Base-by-base conservation (phyloP, 1,284 basidiomycete genomes). In the Taiwanofungus camphoratus region DNA sequence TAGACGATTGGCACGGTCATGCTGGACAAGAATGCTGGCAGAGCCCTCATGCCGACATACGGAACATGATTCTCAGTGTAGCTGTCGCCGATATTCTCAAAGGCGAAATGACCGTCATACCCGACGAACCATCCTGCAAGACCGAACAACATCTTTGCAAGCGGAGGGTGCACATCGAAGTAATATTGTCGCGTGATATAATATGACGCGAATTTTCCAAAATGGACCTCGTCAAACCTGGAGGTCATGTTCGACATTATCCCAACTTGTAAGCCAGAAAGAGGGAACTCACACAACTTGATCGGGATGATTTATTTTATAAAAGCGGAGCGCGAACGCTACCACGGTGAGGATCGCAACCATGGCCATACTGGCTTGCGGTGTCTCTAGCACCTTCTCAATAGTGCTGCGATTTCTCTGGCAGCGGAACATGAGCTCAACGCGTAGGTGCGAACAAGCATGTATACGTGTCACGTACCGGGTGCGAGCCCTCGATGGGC, bases 101-200 rank as follows among this genome's bases (percentile, higher is more conserved):
- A 99, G 31, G 83, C 76, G 65, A 97, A 99, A 42, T 82, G 70
- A 22, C 95, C 96, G 56, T 97, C 88, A 61, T 95, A 99, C 7
- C 96, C 96, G 33, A 95, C 90, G 48, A 96, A 85, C 89, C 92
- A 98, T 49, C 92, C 96, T 20, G 89, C 87, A 29, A 95, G 76
- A 36, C 87, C 96, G 57, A 94, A 88, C 23, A 97, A 73, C 52
- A 97, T 76, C 63, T 97, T 97, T 35, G 94, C 92, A 41, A 97
- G 82, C 12, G 95, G 95, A 30, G 95, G 95, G 59, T 99, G 96
- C 3, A 99, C 96, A 64, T 99, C 96, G 71, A 99, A 99, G 69
- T 98, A 98, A 70, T 96, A 99, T 67, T 96, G 80, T 51, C 92
- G 76, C 42, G 73, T 72, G 56, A 97, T 82, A 66, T 97, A 97